Evolutionary conservation across 208 protist species (phyloP), one percentile per base, ranked within the genome.

Genomic region (Trypanosoma grayi): DNA sequence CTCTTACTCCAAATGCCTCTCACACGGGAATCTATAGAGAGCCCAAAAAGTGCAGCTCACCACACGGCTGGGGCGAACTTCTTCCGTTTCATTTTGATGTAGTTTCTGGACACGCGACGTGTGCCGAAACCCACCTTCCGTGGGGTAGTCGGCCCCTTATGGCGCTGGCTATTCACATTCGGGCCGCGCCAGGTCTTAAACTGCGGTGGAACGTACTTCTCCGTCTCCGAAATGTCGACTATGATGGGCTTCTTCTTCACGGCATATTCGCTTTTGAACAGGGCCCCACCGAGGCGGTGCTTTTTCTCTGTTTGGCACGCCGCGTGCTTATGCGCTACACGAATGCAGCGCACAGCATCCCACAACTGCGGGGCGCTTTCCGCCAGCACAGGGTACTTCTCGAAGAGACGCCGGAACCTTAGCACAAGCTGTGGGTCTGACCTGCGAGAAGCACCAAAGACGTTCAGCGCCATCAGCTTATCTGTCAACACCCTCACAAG

Each of bases 181-280:
- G 77, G 83, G 24, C 59, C 76, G 20, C 75, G 70, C 79, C 80
- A 90, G 10, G 73, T 85, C 44, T 90, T 89, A 69, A 92, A 94
- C 61, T 79, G 65, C 0, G 85, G 78, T 24, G 88, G 88, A 37
- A 92, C 65, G 27, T 77, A 89, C 28, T 68, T 60, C 55, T 92
- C 82, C 13, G 75, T 68, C 31, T 81, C 73, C 13, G 84, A 73
- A 27, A 66, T 59, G 67, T 85, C 68, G 0, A 30, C 11, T 2
- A 66, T 76, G 36, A 77, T 70, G 10, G 70, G 70, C 56, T 83
- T 87, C 60, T 81, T 59, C 52, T 81, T 85, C 33, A 87, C 81
- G 16, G 60, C 66, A 57, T 81, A 92, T 45, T 75, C 44, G 18
- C 57, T 51, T 13, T 75, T 56, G 31, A 87, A 89, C 33, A 93